Base-by-base conservation (phyloP, 306 rosid species). In the Cicer arietinum region DNA sequence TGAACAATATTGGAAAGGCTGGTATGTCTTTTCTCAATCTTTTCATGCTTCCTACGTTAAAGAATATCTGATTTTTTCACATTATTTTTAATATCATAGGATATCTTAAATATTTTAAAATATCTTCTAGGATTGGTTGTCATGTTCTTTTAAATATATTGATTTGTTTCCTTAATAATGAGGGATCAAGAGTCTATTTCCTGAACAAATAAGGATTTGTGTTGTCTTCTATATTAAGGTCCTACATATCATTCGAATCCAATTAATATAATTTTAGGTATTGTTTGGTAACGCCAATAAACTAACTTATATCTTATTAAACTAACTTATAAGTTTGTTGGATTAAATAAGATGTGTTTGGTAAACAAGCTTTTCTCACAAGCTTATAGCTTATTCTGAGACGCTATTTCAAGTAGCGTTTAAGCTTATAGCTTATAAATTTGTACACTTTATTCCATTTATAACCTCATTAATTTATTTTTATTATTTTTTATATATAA, bases 1-100 rank as follows among this genome's bases (percentile, higher is more conserved):
- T 14, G 97, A 94, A 80, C 95, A 94, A 74, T 89, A 89, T 85
- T 94, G 99, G 99, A 94, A 86, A 85, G 89, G 88, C 82, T 94
- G 99, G 99, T 93, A 88, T 77, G 90, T 75, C 2, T 58, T 71
- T 14, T 67, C 76, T 53, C 53, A 17, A 12, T 25, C 64, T 46
- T 70, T 64, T 78, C 18, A 9, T 81, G 51, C 20, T 35, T 46
- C 25, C 35, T 18, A 53, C 4, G 1, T 45, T 20, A 42, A 17
- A 66, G 6, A 67, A 6, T 65, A 65, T 43, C 20, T 63, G 22
- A 16, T 16, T 2, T 25, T 6, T 30, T 35, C 18, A 35, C 18
- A 35, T 60, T 60, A 39, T 35, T 60, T 11, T 60, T 60, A 14
- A 8, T 60, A 60, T 58, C 64, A 58, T 13, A 60, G 45, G 42